phyloP scores from a whole-genome alignment of 2,329 filamentous ascomycete species.

The Rutstroemia sp. region DNA sequence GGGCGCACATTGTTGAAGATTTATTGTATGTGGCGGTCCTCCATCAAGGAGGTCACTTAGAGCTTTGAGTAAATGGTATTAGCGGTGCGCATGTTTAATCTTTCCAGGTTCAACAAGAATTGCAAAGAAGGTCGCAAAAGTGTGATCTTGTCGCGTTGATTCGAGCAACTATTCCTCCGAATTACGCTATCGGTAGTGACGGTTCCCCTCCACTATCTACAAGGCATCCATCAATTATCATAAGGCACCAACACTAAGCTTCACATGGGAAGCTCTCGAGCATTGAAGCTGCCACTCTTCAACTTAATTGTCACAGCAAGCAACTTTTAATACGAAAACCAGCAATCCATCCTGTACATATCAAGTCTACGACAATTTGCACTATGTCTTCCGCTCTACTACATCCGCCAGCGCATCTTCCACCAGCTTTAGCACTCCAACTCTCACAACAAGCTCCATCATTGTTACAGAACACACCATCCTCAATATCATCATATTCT shows the following conservation, averaged over 20 bases:
- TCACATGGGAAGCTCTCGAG: background rate
- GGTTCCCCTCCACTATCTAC: too few relatives aligned
- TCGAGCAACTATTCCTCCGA: too few relatives aligned
- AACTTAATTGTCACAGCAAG: background rate
- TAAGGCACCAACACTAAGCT: background rate
- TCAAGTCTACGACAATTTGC: background rate
- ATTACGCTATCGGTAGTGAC: too few relatives aligned
- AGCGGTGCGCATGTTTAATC: background rate
- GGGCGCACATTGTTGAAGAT: slow-evolving; percentile 12
- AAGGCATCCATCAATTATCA: background rate
- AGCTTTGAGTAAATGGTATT: background rate
- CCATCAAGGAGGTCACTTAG: slow-evolving; percentile 8
- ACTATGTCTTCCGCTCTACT: slow-evolving; percentile 42
- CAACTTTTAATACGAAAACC: background rate
- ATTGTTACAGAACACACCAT: slow-evolving; percentile 47
- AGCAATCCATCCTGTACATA: background rate
- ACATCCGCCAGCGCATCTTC: slow-evolving; percentile 48
- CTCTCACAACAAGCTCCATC: slow-evolving; percentile 54
- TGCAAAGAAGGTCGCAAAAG: background rate
- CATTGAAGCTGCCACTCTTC: background rate
- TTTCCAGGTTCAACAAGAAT: background rate
- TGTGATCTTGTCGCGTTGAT: background rate
- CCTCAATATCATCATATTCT: slow-evolving; percentile 47
- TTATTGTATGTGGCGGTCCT: background rate
- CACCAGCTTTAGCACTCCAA: slow-evolving; percentile 46